A percentile compares a stretch with the other conserved stretches of the same genome.
phyloP scores from a whole-genome alignment of 306 rosid species.

The Vigna radiata region DNA sequence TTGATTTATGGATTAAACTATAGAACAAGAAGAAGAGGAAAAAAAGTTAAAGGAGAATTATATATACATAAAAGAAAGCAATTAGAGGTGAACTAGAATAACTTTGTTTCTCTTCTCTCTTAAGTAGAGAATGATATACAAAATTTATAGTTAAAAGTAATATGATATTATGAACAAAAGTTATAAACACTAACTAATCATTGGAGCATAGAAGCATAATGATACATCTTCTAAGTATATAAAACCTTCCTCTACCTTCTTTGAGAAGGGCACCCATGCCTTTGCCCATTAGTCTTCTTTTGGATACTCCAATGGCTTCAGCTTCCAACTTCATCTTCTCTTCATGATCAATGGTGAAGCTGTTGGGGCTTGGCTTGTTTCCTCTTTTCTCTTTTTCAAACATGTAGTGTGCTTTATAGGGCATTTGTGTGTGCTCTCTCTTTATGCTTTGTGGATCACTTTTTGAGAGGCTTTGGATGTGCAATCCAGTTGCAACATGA shows the following conservation, averaged over 20 bases:
- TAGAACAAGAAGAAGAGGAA: neutral
- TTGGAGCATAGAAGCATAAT: constrained; percentile 54
- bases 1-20: constrained; percentile 10
- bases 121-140: constrained; percentile 33
- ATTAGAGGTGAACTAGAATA: constrained; percentile 16
- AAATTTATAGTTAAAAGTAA: neutral
- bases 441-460: constrained; percentile 30
- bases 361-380: constrained; percentile 24
- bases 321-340: constrained; percentile 47
- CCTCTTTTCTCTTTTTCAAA: constrained; percentile 41
- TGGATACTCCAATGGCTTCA: constrained; percentile 49
- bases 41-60: neutral
- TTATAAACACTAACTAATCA: constrained; percentile 38
- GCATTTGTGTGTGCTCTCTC: constrained; percentile 18
- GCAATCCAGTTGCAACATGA: constrained; percentile 37
- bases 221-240: constrained; percentile 62
- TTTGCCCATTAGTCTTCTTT: constrained; percentile 56
- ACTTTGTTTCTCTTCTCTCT: constrained; percentile 33
- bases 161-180: constrained; percentile 14
- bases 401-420: constrained; percentile 38
- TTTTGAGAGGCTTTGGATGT: constrained; percentile 26
- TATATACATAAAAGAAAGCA: neutral
- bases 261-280: constrained; percentile 53
- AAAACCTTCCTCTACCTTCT: constrained; percentile 66
- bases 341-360: constrained; percentile 12